phyloP scores from a whole-genome alignment of 2,329 filamentous ascomycete species.

The Ilyonectria robusta region DNA sequence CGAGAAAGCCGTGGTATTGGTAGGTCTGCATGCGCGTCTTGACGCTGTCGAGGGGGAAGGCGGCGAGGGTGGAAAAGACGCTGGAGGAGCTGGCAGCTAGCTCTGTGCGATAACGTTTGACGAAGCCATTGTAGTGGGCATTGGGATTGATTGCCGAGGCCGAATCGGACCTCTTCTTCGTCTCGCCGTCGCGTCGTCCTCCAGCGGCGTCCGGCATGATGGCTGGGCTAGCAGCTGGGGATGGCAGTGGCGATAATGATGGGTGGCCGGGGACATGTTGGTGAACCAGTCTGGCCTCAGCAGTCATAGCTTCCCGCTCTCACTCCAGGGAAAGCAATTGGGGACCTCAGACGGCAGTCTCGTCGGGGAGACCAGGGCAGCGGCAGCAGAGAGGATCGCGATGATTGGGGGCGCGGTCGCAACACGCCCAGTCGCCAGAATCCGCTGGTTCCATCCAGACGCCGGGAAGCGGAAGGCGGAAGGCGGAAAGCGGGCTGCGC shows the following conservation, averaged over 20 bases:
- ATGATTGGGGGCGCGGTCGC: slow-evolving; percentile 45
- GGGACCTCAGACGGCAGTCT: slow-evolving; percentile 14
- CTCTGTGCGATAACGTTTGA: slow-evolving; percentile 85
- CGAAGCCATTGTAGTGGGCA: slow-evolving; percentile 60
- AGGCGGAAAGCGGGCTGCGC: slow-evolving; percentile 37
- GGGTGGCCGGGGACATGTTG: slow-evolving; percentile 57
- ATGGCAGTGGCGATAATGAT: slow-evolving; percentile 45
- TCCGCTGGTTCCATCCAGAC: slow-evolving; percentile 48
- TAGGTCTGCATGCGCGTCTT: slow-evolving; percentile 94
- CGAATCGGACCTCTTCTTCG: slow-evolving; percentile 41
- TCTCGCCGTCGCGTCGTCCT: slow-evolving; percentile 49
- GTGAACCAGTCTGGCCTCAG: slow-evolving; percentile 53
- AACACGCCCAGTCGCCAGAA: slow-evolving; percentile 45
- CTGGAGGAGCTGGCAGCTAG: slow-evolving; percentile 84
- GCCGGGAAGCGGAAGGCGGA: slow-evolving; percentile 35
- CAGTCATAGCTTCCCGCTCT: slow-evolving; percentile 54
- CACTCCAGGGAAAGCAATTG: slow-evolving; percentile 36
- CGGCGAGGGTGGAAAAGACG: slow-evolving; percentile 81
- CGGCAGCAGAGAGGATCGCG: slow-evolving; percentile 3
- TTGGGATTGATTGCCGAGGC: slow-evolving; percentile 24
- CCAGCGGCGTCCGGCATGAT: slow-evolving; percentile 48
- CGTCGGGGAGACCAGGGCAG: slow-evolving; percentile 1
- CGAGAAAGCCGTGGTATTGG: slow-evolving; percentile 80
- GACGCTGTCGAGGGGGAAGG: slow-evolving; percentile 91
- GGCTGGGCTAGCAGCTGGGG: slow-evolving; percentile 45